Percentiles rank a stretch among this genome's conserved stretches.
Conservation (phyloP, 441 rosid genomes). For the Adansonia madagascariensis region DNA sequence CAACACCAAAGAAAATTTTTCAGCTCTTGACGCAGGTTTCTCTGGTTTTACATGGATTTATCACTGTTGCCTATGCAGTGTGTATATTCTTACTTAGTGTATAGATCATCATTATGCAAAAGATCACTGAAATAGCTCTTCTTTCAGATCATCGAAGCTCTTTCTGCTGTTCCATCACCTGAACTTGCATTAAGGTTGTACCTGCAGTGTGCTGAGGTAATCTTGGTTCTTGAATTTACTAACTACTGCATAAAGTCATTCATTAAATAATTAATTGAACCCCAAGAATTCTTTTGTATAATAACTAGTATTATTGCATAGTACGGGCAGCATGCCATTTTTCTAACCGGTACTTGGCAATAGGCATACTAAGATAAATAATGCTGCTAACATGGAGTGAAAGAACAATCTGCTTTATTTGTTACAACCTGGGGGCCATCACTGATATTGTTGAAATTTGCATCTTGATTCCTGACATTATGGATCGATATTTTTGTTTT, state of each 20-base stretch:
- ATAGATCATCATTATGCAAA: neutral
- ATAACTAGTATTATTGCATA: neutral
- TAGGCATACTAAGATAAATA: slow-evolving; percentile 6
- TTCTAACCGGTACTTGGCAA: neutral
- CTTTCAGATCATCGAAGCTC: slow-evolving; percentile 64
- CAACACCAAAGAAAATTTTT: slow-evolving; percentile 61
- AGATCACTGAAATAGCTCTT: slow-evolving; percentile 21
- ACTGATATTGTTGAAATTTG: neutral
- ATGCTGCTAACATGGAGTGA: neutral
- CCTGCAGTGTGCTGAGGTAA: slow-evolving; percentile 83
- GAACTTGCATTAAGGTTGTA: slow-evolving; percentile 76
- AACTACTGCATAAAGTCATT: slow-evolving; percentile 1
- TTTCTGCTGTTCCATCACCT: slow-evolving; percentile 64
- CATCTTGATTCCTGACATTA: neutral
- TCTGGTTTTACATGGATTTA: slow-evolving; percentile 8
- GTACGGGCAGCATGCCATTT: neutral
- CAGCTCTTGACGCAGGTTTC: slow-evolving; percentile 68
- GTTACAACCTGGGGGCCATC: neutral
- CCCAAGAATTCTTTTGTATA: neutral
- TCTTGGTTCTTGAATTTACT: slow-evolving; percentile 4
- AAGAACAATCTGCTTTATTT: neutral
- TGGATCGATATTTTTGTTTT: neutral
- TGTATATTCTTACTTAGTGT: neutral
- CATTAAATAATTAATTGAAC: neutral
- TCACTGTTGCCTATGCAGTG: neutral